Evolutionary conservation across 2,329 filamentous ascomycete species (phyloP), one percentile per base, ranked within the genome.

Genomic region (Septoria linicola): DNA sequence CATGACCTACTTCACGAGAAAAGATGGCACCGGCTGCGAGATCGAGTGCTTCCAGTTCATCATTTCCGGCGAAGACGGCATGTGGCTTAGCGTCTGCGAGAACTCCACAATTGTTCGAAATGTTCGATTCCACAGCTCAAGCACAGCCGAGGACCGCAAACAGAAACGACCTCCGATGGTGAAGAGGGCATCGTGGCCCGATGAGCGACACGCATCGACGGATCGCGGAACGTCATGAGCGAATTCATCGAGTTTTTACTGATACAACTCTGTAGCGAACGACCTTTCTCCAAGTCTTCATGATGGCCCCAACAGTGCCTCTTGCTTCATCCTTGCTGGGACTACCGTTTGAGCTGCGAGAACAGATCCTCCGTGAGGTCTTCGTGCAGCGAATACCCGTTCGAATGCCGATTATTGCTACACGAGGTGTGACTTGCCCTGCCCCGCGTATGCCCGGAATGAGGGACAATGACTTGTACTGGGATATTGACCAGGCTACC

Each of bases 31-130:
- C 8, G 32, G 23, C 8, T 35, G 34, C 34, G 44, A 49, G 13
- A 14, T 41, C 14, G 45, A 49, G 27, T 49, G 45, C 37, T 49
- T 49, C 25, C 45, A 41, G 45, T 40, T 49, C 45, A 49, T 41
- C 25, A 49, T 36, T 19, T 6, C 39, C 7, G 45, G 36, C 5
- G 35, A 34, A 34, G 45, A 49, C 25, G 45, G 45, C 16, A 30
- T 36, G 17, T 41, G 39, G 39, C 13, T 17, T 11, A 37, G 4
- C 35, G 19, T 37, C 16, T 37, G 19, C 35, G 35, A 37, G 17
- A 37, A 37, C 16, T 17, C n/a, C 8, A 37, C 14, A 19, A 14
- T 37, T 14, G 16, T 37, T 5, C 11, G 35, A 14, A 37, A 37
- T 19, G 17, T 17, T 16, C 35, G 8, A 11, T 37, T 17, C 35